Evolutionary conservation across 2,329 filamentous ascomycete genomes (phyloP), one percentile per base, ranked within the genome.

Genomic region (Aspergillus sp.): DNA sequence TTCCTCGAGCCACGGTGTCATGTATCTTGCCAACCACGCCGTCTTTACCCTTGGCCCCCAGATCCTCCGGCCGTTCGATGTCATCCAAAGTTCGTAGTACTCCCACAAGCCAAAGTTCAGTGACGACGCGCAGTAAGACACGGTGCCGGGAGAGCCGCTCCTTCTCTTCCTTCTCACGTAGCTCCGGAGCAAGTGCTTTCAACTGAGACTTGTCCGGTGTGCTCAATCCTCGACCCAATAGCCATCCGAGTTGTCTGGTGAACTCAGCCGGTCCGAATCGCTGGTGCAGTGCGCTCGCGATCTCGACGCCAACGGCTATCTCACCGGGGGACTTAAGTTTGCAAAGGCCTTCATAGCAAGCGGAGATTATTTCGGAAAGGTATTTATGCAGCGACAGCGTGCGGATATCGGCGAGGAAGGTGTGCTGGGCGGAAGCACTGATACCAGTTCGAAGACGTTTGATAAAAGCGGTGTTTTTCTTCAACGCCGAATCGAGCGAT

Each of bases 381-480:
- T 97, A 97, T 67, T 95, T 96, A 77, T 91, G 88, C 44, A 97
- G 79, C 58, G 90, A 96, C 23, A 97, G 78, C 22, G 88, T 87
- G 60, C 86, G 85, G 60, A 95, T 90, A 65, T 97, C 91, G 66
- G 91, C 83, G 43, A 95, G 74, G 70, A 97, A 95, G 50, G 89
- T 93, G 56, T 81, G 76, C 47, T 90, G 82, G 47, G 86, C 88
- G 48, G 89, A 78, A 43, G 88, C 74, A 54, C 86, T 90, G 54
- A 97, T 84, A 51, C 89, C 88, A 49, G 91, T 96, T 59, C 91
- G 88, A 48, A 97, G 78, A 62, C 91, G 88, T 72, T 95, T 96
- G 65, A 97, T 97, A 69, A 97, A 96, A 56, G 90, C 90, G 3
- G 91, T 97, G 62, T 97, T 97, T 76, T 96, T 97, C 74, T 95